phyloP scores from a whole-genome alignment of 768 basidiomycete genomes.

The Mycena venus region DNA sequence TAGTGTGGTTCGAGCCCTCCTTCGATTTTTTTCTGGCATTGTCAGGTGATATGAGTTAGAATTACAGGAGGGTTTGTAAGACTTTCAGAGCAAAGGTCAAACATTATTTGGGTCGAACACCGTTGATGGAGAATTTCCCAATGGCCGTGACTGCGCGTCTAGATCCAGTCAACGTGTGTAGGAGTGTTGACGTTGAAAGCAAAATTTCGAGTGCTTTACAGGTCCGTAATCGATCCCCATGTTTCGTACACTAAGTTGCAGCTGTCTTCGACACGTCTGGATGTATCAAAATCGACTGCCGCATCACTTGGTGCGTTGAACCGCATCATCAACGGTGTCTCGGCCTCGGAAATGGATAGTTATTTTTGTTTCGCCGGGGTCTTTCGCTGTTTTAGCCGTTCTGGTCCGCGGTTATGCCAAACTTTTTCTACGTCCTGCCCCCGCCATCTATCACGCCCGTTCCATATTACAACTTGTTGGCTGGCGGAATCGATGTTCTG shows the following conservation, averaged over 20 bases:
- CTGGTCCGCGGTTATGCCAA: background rate
- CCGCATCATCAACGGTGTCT: background rate
- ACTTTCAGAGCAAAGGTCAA: background rate
- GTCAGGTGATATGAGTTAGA: background rate
- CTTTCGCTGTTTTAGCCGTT: background rate
- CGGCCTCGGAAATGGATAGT: background rate
- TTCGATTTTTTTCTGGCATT: too few species aligned
- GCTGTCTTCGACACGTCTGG: background rate
- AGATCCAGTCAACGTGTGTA: background rate
- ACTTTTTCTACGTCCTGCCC: too few species aligned
- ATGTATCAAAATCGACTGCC: background rate
- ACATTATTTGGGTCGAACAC: background rate
- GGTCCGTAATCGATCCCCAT: background rate
- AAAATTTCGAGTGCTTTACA: too few species aligned
- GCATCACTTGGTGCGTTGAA: background rate
- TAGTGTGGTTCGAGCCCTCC: too few species aligned
- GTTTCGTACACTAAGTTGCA: background rate
- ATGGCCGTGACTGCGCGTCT: background rate
- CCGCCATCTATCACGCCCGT: too few species aligned
- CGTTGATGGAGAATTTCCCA: background rate
- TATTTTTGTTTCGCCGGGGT: background rate
- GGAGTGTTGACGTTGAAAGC: too few species aligned
- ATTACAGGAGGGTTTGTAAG: background rate
- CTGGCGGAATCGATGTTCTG: background rate
- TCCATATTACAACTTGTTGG: background rate